These are phyloP conservation scores for Botrytis aclada DNA, from an alignment of 2,329 filamentous ascomycete species.

Conservation along the genomic window DNA sequence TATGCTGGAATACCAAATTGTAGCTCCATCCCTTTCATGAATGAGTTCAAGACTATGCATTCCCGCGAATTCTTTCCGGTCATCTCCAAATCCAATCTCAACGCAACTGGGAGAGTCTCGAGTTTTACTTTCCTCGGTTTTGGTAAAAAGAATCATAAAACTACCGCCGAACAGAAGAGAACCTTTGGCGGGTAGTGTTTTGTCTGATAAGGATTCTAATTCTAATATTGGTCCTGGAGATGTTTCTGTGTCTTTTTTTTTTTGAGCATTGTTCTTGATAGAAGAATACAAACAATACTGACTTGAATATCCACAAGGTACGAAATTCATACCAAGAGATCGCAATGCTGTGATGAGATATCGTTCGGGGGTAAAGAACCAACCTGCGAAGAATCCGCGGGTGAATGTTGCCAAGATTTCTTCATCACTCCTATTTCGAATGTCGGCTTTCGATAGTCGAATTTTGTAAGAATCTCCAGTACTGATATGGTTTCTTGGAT, in stretches of 20 bases:
- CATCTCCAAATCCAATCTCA: conserved; percentile 25
- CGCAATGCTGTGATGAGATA: conserved; percentile 5
- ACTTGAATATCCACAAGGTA: conserved; percentile 18
- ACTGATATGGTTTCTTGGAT: background rate
- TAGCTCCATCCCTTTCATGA: background rate
- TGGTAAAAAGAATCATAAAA: conserved; percentile 23
- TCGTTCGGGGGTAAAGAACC: conserved; percentile 24
- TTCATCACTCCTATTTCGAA: conserved; percentile 5
- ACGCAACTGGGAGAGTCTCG: conserved; percentile 19
- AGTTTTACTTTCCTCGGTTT: background rate
- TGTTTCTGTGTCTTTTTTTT: background rate
- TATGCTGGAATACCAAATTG: background rate
- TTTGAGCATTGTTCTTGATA: background rate
- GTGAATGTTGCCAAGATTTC: conserved; percentile 22
- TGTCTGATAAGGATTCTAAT: background rate
- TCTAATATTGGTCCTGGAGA: conserved; percentile 1
- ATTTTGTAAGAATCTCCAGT: background rate
- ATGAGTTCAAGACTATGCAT: conserved; percentile 23
- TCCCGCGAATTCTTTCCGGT: conserved; percentile 23
- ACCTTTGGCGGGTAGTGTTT: conserved; percentile 17
- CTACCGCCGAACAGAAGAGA: conserved; percentile 21
- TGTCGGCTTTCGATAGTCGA: background rate
- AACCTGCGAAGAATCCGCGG: conserved; percentile 27
- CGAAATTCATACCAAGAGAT: conserved; percentile 16
- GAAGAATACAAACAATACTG: conserved; percentile 4